Conservation (phyloP, 257 asterid species). For the Petunia secreta region DNA sequence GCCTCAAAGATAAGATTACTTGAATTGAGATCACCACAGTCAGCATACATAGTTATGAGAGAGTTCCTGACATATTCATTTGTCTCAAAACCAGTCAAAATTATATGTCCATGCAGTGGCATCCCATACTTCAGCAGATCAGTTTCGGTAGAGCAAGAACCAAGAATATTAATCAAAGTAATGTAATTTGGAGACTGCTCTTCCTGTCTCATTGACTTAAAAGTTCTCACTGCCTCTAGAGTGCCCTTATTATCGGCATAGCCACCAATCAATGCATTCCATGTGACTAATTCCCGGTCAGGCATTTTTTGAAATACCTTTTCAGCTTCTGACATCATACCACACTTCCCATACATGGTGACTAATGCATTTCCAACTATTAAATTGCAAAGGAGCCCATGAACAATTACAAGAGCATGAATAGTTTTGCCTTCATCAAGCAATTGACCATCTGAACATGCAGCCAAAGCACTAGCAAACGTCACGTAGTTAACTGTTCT, state of each 20-base stretch:
- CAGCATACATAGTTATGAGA: slow-evolving; percentile 80
- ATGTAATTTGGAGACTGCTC: slow-evolving; percentile 64
- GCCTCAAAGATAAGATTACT: slow-evolving; percentile 59
- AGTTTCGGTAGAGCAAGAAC: slow-evolving; percentile 58
- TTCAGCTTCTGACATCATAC: slow-evolving; percentile 58
- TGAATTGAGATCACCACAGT: slow-evolving; percentile 75
- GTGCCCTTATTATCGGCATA: slow-evolving; percentile 61
- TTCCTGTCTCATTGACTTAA: slow-evolving; percentile 55
- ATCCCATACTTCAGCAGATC: slow-evolving; percentile 60
- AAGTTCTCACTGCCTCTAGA: slow-evolving; percentile 52
- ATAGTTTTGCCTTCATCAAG: slow-evolving; percentile 58
- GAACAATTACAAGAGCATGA: slow-evolving; percentile 60
- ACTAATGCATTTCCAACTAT: slow-evolving; percentile 85
- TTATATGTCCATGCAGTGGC: slow-evolving; percentile 68
- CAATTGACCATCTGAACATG: slow-evolving; percentile 61
- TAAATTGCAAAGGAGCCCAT: slow-evolving; percentile 61
- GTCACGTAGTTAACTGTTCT: slow-evolving; percentile 56
- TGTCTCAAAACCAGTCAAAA: slow-evolving; percentile 56
- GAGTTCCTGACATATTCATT: slow-evolving; percentile 77
- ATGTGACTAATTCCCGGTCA: slow-evolving; percentile 70
- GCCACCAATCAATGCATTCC: slow-evolving; percentile 85
- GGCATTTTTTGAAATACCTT: slow-evolving; percentile 61
- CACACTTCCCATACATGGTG: slow-evolving; percentile 82
- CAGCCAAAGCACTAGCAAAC: slow-evolving; percentile 76
- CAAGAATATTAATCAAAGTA: slow-evolving; percentile 67